These are phyloP conservation scores for Erodium texanum DNA, from an alignment of 441 rosid genomes.

Conservation along the genomic window DNA sequence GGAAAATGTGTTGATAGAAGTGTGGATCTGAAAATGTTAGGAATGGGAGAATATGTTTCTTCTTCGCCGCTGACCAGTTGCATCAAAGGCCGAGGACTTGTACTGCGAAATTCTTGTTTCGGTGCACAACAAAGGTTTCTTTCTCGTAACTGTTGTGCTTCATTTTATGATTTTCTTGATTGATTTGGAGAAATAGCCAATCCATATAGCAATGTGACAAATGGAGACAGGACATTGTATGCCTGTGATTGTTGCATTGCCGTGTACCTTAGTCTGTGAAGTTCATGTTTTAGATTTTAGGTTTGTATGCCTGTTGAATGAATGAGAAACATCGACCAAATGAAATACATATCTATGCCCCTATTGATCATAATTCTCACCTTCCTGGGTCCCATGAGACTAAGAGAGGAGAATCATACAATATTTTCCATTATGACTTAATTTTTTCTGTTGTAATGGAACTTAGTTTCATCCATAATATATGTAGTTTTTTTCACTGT, in stretches of 20 bases:
- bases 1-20: slow-evolving; percentile 3
- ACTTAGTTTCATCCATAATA: neutral
- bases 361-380: too few relatives aligned
- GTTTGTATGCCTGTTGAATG: too few relatives aligned
- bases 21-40: neutral
- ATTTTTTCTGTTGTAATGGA: too few relatives aligned
- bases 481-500: neutral
- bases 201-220: neutral
- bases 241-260: neutral
- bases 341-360: too few relatives aligned
- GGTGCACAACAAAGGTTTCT: neutral
- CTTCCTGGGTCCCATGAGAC: too few relatives aligned
- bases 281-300: too few relatives aligned
- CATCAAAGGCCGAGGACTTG: slow-evolving; percentile 1
- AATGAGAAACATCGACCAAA: too few relatives aligned
- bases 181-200: neutral
- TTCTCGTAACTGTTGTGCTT: neutral
- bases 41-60: neutral
- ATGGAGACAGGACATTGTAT: neutral
- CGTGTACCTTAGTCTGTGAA: neutral
- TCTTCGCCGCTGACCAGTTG: neutral
- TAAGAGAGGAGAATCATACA: too few relatives aligned
- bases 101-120: neutral
- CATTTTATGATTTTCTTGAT: neutral
- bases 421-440: too few relatives aligned